Evolutionary conservation across 208 protist species (phyloP), one percentile per base, ranked within the genome.

Genomic region (Trypanosoma boissoni): DNA sequence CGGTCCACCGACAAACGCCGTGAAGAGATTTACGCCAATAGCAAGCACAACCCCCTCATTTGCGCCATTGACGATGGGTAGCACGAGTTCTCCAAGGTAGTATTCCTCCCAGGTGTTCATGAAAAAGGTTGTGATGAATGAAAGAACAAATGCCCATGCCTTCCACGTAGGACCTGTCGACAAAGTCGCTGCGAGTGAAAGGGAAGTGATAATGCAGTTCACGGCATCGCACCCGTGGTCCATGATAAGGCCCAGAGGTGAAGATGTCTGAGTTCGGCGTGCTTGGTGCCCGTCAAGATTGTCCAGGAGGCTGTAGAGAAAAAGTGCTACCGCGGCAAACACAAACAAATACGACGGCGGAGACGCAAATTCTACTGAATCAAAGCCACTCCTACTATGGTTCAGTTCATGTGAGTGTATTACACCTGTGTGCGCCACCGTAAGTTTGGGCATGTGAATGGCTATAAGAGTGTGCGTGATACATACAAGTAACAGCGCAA

Each of bases 231-330:
- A 96, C 39, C 87, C 96, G 74, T 98, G 95, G 58, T 98, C 96
- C 63, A 98, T 88, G n/a, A 97, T 76, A 27, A 97, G 72, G 1
- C 96, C 96, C 3, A 98, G 80, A n/a, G 96, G 95, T 3, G 87
- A 95, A 3, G 85, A 87, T 18, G 75, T 94, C 36, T 76, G 70
- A 8, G 92, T 97, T 51, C 90, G 74, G 28, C 92, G 80, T 0
- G 96, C 96, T 50, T 98, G 96, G 44, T 97, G 78, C 8, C 96
- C 96, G 65, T 98, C 96, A 3, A 96, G 65, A 64, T 96, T 97
- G 59, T 98, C 96, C 23, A 98, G 79, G 12, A 95, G 75, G 74
- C 93, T 74, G 52, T 96, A 95, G 12, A 78, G n/a, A 10, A 95
- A 73, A 1, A 96, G 64, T 1, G 57, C 51, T 1, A 83, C 20